Base-by-base conservation (phyloP, 495 filamentous ascomycete species). In the Rostrohypoxylon terebratum region DNA sequence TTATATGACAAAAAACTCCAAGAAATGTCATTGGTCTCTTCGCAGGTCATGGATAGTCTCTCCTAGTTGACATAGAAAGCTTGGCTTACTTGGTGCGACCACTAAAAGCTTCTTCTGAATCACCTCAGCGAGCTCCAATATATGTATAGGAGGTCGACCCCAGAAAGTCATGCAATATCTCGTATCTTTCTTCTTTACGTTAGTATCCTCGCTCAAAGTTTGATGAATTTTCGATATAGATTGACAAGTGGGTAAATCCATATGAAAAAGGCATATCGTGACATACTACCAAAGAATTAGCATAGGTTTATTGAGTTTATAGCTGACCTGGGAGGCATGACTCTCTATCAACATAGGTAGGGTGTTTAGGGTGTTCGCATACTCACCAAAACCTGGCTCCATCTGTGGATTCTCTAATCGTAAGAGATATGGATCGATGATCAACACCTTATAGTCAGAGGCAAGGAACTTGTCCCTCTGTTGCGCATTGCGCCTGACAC, bases 81-180 rank as follows among this genome's bases (percentile, higher is more conserved):
- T 18, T 11, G 18, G 70, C 89, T 73, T 82, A 94, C 93, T 86
- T 61, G 92, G 90, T 9, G 88, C 89, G 53, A 88, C 80, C n/a
- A 82, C 73, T 20, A 77, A 77, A 58, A 98, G 82, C 60, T 87
- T 85, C 44, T 83, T 68, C 78, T 97, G 94, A 31, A 97, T 81
- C n/a, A 85, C 83, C 4, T 78, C 74, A 4, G 94, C 86, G 55
- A 98, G 78, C 11, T 86, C 80, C 25, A 88, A 78, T 1, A 97
- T 84, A 69, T 89, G 85, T 53, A 85, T 77, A 11, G 94, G 91
- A 13, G 95, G 95, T 6, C 94, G 87, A 23, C 92, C 93, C 92
- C 93, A 97, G 76, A 97, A 91, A 0, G 91, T 91, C 11, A 98
- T 83, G 75, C 94, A 97, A 72, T 97, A 82, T 42, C 94, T 85